Conservation (phyloP, 1,284 basidiomycete species). For the Ustilago trichophora region DNA sequence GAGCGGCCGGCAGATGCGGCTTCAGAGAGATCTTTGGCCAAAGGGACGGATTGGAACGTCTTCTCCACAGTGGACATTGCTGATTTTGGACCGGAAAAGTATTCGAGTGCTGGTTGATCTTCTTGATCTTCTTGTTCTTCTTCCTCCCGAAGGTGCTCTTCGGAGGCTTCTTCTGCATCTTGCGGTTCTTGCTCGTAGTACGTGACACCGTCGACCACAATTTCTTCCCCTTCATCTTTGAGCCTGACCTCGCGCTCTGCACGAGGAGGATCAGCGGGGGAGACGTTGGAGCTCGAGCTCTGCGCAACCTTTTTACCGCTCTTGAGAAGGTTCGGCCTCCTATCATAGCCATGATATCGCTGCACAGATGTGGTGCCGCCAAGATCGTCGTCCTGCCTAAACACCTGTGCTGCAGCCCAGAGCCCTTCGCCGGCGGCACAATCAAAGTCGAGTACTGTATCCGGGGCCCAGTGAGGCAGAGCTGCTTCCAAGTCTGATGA, state of each 20-base stretch:
- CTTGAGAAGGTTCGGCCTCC: conserved; percentile 38
- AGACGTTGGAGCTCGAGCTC: conserved; percentile 23
- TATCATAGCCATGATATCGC: conserved; percentile 42
- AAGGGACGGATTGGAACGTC: conserved; percentile 33
- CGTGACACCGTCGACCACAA: conserved; percentile 27
- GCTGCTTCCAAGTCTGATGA: neutral
- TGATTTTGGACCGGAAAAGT: conserved; percentile 27
- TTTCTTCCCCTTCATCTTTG: conserved; percentile 29
- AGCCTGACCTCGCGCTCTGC: conserved; percentile 13
- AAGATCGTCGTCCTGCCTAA: conserved; percentile 17
- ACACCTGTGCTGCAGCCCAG: conserved; percentile 59
- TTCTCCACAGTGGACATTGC: conserved; percentile 31
- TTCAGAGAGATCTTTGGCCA: conserved; percentile 18
- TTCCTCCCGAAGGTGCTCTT: no score
- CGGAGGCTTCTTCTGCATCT: neutral
- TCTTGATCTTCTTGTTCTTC: conserved; percentile 2
- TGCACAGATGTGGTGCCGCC: conserved; percentile 7
- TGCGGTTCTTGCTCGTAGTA: conserved; percentile 30
- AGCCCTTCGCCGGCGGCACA: conserved; percentile 56
- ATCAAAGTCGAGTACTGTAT: conserved; percentile 51
- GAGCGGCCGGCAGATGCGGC: conserved; percentile 60
- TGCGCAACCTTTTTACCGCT: conserved; percentile 40
- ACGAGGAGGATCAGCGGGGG: conserved; percentile 11
- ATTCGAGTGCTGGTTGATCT: conserved; percentile 5
- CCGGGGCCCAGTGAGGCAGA: conserved; percentile 43